These are phyloP conservation scores for Suillus cothurnatus DNA, from an alignment of 768 basidiomycete genomes.

Conservation along the genomic window DNA sequence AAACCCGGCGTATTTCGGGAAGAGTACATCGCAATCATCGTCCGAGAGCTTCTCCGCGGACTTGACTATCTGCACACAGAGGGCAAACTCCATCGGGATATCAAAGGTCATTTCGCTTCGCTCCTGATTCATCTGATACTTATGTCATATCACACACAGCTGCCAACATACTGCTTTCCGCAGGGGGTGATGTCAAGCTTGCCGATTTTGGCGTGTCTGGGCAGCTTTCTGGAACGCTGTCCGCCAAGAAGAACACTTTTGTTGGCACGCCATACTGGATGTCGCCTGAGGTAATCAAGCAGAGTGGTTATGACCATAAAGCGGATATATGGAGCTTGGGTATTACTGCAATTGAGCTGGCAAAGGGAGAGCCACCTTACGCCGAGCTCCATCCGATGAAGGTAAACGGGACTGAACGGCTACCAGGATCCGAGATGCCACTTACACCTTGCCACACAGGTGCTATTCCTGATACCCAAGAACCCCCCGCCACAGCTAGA, in stretches of 20 bases:
- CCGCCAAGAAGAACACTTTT: conserved; percentile 97
- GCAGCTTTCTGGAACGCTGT: conserved; percentile 89
- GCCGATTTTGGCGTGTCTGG: conserved; percentile 99
- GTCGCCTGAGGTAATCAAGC: conserved; percentile 99
- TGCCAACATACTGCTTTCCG: conserved; percentile 91
- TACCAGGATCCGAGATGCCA: no score
- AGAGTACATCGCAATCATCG: conserved; percentile 98
- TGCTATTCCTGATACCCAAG: conserved; percentile 97
- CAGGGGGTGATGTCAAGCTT: conserved; percentile 93
- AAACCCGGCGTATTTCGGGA: conserved; percentile 97
- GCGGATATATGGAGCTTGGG: conserved; percentile 99
- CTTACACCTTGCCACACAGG: conserved; percentile 46
- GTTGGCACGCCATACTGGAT: conserved; percentile 99
- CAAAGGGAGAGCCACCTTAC: conserved; percentile 97
- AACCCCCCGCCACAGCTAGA: conserved; percentile 93
- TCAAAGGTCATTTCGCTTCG: conserved; percentile 72
- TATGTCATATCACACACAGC: conserved; percentile 46
- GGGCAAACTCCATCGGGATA: conserved; percentile 98
- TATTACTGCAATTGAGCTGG: conserved; percentile 96
- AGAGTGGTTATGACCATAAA: conserved; percentile 98
- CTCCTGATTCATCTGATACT: background rate
- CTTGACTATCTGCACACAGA: conserved; percentile 95
- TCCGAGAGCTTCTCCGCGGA: conserved; percentile 88
- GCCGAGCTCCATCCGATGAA: conserved; percentile 99
- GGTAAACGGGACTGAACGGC: conserved; percentile 44